Percentiles rank a stretch among this genome's conserved stretches.
Evolutionary conservation across 2,329 filamentous ascomycete species (phyloP).

Genomic region (Colletotrichum siamense): DNA sequence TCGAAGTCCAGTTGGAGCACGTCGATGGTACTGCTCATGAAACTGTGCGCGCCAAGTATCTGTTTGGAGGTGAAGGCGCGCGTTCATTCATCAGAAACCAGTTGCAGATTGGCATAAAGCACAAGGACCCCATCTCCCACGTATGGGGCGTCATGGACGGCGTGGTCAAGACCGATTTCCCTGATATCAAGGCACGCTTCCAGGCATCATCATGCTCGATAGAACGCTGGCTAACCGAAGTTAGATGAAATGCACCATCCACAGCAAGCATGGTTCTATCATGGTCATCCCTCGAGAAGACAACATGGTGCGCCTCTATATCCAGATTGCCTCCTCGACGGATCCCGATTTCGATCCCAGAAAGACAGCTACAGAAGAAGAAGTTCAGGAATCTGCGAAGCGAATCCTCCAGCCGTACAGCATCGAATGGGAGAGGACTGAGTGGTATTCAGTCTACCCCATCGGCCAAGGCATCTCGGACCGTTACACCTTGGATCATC

Average conservation of each 20-base stretch:
- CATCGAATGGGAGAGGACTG: conserved; percentile 70
- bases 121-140: conserved; percentile 72
- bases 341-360: conserved; percentile 66
- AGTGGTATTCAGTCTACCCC: conserved; percentile 80
- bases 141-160: conserved; percentile 82
- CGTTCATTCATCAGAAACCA: conserved; percentile 69
- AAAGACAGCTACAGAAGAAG: conserved; percentile 65
- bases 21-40: conserved; percentile 75
- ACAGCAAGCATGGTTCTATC: conserved; percentile 75
- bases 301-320: conserved; percentile 69
- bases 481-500: conserved; percentile 69
- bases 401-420: conserved; percentile 70
- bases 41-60: conserved; percentile 71
- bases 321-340: conserved; percentile 69
- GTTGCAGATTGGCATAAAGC: conserved; percentile 73
- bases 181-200: conserved; percentile 70
- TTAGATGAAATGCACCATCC: conserved; percentile 77
- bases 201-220: background rate
- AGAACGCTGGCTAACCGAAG: background rate
- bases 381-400: conserved; percentile 70
- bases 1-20: conserved; percentile 79
- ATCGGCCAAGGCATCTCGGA: conserved; percentile 78
- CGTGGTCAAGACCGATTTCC: conserved; percentile 75
- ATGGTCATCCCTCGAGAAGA: conserved; percentile 78
- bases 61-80: conserved; percentile 76